These are phyloP conservation scores for Pneumocystis wakefieldiae DNA, from an alignment of 1,139 yeast genomes.

Conservation along the genomic window DNA sequence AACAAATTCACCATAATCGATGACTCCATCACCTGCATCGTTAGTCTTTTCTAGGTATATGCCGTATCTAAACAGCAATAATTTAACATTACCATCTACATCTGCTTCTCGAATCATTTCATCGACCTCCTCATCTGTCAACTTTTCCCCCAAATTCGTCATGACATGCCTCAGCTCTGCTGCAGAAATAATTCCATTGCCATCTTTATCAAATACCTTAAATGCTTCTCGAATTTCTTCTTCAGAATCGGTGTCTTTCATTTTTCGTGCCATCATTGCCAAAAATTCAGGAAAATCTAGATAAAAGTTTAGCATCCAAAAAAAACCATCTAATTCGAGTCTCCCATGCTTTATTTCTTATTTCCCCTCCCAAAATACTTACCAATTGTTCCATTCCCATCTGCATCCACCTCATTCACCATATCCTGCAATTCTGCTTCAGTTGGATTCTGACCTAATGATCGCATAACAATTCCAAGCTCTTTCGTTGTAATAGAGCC, in stretches of 20 bases:
- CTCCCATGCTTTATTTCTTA: neutral
- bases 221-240: conserved; percentile 96
- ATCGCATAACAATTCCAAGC: conserved; percentile 95
- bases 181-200: conserved; percentile 91
- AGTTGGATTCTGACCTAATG: conserved; percentile 91
- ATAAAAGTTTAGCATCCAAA: neutral
- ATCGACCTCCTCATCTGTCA: conserved; percentile 89
- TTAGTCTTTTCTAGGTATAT: neutral
- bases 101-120: conserved; percentile 95
- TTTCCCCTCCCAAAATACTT: neutral
- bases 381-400: conserved; percentile 74
- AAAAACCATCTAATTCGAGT: neutral
- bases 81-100: conserved; percentile 13
- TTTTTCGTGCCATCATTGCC: conserved; percentile 85
- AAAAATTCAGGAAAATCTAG: conserved; percentile 31
- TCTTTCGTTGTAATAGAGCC: conserved; percentile 72
- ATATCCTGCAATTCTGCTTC: conserved; percentile 91
- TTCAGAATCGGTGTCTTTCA: conserved; percentile 91
- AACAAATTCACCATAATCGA: conserved; percentile 89
- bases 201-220: conserved; percentile 75
- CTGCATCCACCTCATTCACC: conserved; percentile 92
- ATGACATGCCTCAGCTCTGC: conserved; percentile 93
- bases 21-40: conserved; percentile 55
- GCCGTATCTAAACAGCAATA: no score
- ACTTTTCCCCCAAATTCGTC: conserved; percentile 91